These are phyloP conservation scores for Ormosia emarginata DNA, from an alignment of 306 rosid genomes.

Conservation along the genomic window DNA sequence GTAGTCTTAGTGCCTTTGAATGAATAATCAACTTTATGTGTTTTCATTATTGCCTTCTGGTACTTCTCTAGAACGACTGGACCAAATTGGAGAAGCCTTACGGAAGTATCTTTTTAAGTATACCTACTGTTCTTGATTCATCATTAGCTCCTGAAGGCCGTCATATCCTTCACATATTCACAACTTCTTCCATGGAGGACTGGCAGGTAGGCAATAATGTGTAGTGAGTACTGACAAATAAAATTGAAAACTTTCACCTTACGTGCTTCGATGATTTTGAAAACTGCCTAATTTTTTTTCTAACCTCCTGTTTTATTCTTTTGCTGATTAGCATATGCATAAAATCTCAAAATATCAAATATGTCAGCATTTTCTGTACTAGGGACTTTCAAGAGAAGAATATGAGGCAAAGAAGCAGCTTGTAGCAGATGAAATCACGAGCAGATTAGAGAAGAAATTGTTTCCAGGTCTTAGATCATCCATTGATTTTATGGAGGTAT, in stretches of 20 bases:
- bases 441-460: constrained; percentile 76
- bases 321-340: background rate
- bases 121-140: constrained; percentile 90
- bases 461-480: constrained; percentile 82
- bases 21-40: background rate
- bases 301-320: background rate
- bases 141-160: constrained; percentile 86
- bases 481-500: constrained; percentile 79
- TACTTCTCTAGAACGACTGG: constrained; percentile 61
- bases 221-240: constrained; percentile 6
- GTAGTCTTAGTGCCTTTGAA: constrained; percentile 8
- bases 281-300: constrained; percentile 18
- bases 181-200: constrained; percentile 88
- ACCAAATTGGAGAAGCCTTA: constrained; percentile 72
- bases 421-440: constrained; percentile 71
- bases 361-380: constrained; percentile 17
- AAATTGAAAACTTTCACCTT: background rate
- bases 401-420: constrained; percentile 82
- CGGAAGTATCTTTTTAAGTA: constrained; percentile 91
- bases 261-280: constrained; percentile 2
- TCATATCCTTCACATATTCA: constrained; percentile 93
- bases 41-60: background rate
- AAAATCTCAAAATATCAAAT: constrained; percentile 11
- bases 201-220: constrained; percentile 64
- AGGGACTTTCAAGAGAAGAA: constrained; percentile 73